Percentiles rank a stretch among this genome's conserved stretches.
phyloP scores from a whole-genome alignment of 1,139 yeast genomes.

The Lodderomyces parapsilosis region DNA sequence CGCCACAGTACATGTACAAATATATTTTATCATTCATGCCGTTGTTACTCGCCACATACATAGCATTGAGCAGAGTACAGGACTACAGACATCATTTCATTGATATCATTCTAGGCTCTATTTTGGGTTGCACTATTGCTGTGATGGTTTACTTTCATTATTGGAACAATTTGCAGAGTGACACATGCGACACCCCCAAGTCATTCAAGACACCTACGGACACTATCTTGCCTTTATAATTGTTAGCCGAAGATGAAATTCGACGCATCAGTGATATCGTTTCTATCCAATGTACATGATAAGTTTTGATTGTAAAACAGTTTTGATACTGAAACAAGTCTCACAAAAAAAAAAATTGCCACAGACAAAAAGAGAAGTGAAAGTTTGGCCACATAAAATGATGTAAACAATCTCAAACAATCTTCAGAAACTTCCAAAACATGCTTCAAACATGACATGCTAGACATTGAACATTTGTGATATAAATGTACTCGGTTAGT shows the following conservation, averaged over 20 bases:
- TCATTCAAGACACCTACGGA: background rate
- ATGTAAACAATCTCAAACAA: too few relatives aligned
- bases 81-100: constrained; percentile 78
- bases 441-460: background rate
- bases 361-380: background rate
- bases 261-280: background rate
- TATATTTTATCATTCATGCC: constrained; percentile 20
- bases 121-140: constrained; percentile 29
- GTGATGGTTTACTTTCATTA: constrained; percentile 39
- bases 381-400: too few relatives aligned
- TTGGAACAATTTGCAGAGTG: constrained; percentile 25
- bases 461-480: background rate
- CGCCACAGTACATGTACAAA: constrained; percentile 16
- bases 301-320: background rate
- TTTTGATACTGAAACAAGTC: background rate
- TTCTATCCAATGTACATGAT: background rate
- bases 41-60: constrained; percentile 40
- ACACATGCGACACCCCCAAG: constrained; percentile 6
- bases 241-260: background rate
- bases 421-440: background rate
- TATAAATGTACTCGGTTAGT: too few relatives aligned
- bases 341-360: background rate
- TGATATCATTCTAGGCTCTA: constrained; percentile 60
- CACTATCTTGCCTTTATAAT: background rate
- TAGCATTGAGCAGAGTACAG: constrained; percentile 62